Base-by-base conservation (phyloP, 768 basidiomycete genomes). In the Cubamyces sp. region DNA sequence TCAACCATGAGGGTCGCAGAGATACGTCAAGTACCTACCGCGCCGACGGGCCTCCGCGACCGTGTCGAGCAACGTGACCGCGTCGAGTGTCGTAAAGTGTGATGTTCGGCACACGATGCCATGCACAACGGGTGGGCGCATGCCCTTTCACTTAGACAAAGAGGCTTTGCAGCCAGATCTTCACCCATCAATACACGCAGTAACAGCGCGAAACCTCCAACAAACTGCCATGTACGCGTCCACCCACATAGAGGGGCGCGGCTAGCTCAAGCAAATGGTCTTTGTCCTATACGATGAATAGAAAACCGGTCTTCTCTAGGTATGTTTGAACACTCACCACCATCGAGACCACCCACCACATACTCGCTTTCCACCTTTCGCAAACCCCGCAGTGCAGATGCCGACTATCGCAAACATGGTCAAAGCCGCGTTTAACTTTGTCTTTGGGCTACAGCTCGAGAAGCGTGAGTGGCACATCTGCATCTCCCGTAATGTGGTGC, bases 351-450 rank as follows among this genome's bases (percentile, higher is more conserved):
- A 5, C 11, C 34, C 34, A 9, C 34, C 34, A 34, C 28, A 30
- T 30, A 3, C 28, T 21, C 11, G 18, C n/a, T 18, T 45, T 21
- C 3, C 2, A 40, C 46, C 14, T 47, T n/a, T 37, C 37, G 19
- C 46, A 25, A 50, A n/a, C 6, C 48, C 25, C 48, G 2, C 39
- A 48, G 5, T 5, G 16, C 34, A 50, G 23, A 58, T 49, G 47
- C 28, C 50, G 19, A 50, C 48, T 12, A 19, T 58, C 46, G 28
- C 47, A 21, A 25, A 30, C 21, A 14, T 58, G 8, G 50, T 58
- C 40, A 58, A 50, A 23, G 57, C 57, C 37, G 57, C 57, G 4
- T 58, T 58, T 48, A 26, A 49, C 57, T 58, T 50, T n/a, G 48
- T 58, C 9, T 58, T 58, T 25, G 57, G 57, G 25, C 39, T 58